Percentiles rank a stretch among this genome's conserved stretches.
Evolutionary conservation across 352 stramenopile species (phyloP).

Genomic region (Thraustotheca clavata): DNA sequence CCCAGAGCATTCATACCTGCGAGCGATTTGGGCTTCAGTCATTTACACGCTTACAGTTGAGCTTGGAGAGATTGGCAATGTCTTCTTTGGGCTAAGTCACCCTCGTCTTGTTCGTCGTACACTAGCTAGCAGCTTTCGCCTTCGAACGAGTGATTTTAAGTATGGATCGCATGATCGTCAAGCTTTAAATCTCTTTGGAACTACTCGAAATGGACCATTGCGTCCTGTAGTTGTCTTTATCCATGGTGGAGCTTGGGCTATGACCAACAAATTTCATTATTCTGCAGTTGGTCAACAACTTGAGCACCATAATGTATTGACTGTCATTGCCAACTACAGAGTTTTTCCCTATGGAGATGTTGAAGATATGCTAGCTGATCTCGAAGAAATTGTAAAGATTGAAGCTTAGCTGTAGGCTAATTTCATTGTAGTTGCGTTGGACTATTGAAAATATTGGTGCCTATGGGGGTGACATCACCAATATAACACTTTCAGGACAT

Average conservation of each 20-base stretch:
- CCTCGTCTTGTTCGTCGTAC: neutral
- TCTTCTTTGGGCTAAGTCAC: slow-evolving; percentile 4
- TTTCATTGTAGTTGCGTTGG: slow-evolving; percentile 40
- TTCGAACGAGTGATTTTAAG: slow-evolving; percentile 15
- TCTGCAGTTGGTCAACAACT: slow-evolving; percentile 53
- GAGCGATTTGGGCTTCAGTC: neutral
- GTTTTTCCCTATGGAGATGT: slow-evolving; percentile 83
- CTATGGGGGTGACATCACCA: slow-evolving; percentile 40
- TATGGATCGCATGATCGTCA: slow-evolving; percentile 50
- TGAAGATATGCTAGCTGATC: slow-evolving; percentile 83
- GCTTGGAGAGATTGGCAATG: slow-evolving; percentile 9
- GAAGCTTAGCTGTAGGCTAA: neutral
- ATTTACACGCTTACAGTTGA: slow-evolving; percentile 10
- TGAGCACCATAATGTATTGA: slow-evolving; percentile 45
- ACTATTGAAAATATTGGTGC: slow-evolving; percentile 33
- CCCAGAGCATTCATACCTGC: neutral
- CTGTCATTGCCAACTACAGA: slow-evolving; percentile 85
- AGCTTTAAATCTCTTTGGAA: slow-evolving; percentile 50
- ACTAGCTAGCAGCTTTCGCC: neutral
- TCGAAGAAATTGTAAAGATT: slow-evolving; percentile 51
- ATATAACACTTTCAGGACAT: slow-evolving; percentile 52
- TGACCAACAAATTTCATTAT: slow-evolving; percentile 75
- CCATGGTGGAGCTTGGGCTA: slow-evolving; percentile 83
- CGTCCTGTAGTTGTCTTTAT: slow-evolving; percentile 87
- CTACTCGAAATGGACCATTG: neutral